Evolutionary conservation across 768 basidiomycete genomes (phyloP).

Genomic region (Amanita molliuscula): DNA sequence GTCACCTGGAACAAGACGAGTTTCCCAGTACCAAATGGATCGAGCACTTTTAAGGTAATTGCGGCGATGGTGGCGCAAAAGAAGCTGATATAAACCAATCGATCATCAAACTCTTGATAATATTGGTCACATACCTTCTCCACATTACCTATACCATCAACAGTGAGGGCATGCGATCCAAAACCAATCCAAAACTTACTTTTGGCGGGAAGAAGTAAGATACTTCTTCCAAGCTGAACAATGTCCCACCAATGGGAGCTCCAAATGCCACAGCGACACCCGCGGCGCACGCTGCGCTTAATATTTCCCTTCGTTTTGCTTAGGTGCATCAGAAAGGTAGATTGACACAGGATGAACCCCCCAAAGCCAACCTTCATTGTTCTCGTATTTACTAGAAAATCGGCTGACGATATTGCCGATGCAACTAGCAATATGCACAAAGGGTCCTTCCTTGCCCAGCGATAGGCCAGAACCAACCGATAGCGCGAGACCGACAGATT

Average conservation of each 20-base stretch:
- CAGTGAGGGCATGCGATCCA: background rate
- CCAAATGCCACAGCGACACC: conserved; percentile 98
- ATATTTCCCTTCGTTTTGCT: conserved; percentile 90
- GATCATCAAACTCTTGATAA: conserved; percentile 15
- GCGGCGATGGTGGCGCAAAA: conserved; percentile 98
- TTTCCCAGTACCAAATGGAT: conserved; percentile 94
- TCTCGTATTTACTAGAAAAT: conserved; percentile 82
- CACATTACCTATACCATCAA: conserved; percentile 65
- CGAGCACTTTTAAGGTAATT: conserved; percentile 83
- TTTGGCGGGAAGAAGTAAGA: conserved; percentile 97
- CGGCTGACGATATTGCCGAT: conserved; percentile 90
- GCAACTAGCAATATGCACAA: conserved; percentile 91
- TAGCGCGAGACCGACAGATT: conserved; percentile 79
- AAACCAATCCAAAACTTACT: conserved; percentile 23
- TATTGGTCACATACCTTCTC: conserved; percentile 54
- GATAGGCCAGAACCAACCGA: conserved; percentile 90
- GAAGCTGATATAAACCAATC: conserved; percentile 45
- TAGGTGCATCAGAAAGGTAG: background rate
- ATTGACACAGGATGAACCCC: background rate
- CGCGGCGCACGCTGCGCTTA: conserved; percentile 94
- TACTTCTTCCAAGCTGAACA: conserved; percentile 93
- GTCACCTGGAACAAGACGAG: conserved; percentile 88
- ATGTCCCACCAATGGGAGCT: conserved; percentile 87
- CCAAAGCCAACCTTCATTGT: conserved; percentile 68
- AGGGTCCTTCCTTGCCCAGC: conserved; percentile 59